phyloP scores from a whole-genome alignment of 805 yeast genomes.

The Candida golubevii region DNA sequence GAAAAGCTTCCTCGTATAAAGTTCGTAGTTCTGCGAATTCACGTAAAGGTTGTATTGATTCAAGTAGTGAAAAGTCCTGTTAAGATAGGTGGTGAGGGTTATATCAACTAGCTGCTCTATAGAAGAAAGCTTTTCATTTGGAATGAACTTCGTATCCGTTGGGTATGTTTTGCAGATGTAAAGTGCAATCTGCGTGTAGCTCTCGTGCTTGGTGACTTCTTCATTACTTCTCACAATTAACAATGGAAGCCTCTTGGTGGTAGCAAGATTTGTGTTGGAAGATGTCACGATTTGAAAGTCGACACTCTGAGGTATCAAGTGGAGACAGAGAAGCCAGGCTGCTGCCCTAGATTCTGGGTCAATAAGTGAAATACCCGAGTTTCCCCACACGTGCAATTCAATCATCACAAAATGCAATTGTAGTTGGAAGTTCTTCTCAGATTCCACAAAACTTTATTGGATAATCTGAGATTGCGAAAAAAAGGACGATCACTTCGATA shows the following conservation, averaged over 20 bases:
- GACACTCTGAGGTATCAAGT: constrained; percentile 16
- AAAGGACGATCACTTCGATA: no score
- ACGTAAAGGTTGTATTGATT: constrained; percentile 56
- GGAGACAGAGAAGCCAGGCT: constrained; percentile 35
- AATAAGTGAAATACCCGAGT: constrained; percentile 37
- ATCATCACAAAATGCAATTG: neutral
- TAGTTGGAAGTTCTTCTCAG: neutral
- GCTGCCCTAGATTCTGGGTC: constrained; percentile 51
- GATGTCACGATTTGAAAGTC: constrained; percentile 44
- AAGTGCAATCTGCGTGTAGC: constrained; percentile 35
- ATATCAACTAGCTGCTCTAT: constrained; percentile 35
- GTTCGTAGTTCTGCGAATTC: constrained; percentile 55
- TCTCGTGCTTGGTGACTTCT: constrained; percentile 28
- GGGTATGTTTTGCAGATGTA: constrained; percentile 22
- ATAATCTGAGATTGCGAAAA: no score
- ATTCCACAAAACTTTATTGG: no score
- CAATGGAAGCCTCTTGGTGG: constrained; percentile 48
- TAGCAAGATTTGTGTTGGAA: constrained; percentile 53
- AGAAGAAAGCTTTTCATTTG: constrained; percentile 11
- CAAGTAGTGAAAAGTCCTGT: constrained; percentile 40
- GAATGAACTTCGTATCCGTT: constrained; percentile 11
- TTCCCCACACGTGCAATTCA: constrained; percentile 55
- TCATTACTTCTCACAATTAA: constrained; percentile 23
- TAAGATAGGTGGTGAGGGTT: constrained; percentile 41
- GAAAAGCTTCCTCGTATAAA: constrained; percentile 54